Evolutionary conservation across 345 rosid species (phyloP).

Genomic region (Arabidopsis thaliana): DNA sequence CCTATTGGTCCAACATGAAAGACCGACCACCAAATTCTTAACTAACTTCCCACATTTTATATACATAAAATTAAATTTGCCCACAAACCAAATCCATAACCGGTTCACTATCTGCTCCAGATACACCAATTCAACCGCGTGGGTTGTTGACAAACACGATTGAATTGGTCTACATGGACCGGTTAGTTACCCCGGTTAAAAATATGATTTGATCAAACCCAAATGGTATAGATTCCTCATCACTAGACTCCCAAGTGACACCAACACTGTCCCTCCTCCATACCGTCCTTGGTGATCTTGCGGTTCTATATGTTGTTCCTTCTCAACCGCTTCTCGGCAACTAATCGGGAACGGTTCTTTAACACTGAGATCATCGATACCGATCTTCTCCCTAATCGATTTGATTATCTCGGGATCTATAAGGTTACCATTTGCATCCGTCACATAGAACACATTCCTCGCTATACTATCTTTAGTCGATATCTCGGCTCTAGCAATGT

Average conservation of each 20-base stretch:
- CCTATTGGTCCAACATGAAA: constrained; percentile 40
- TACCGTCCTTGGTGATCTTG: constrained; percentile 15
- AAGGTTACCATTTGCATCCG: constrained; percentile 70
- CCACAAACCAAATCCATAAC: constrained; percentile 23
- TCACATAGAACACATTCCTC: constrained; percentile 71
- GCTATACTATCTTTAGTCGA: constrained; percentile 66
- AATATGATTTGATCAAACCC: constrained; percentile 82
- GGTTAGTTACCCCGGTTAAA: constrained; percentile 44
- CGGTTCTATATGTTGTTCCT: constrained; percentile 52
- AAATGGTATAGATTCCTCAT: constrained; percentile 85
- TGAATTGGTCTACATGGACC: constrained; percentile 36
- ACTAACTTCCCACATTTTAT: constrained; percentile 36
- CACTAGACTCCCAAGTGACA: constrained; percentile 85
- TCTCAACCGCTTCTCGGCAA: constrained; percentile 52
- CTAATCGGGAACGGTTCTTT: constrained; percentile 65
- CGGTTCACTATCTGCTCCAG: constrained; percentile 23
- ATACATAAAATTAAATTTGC: constrained; percentile 20
- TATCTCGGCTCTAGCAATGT: constrained; percentile 86
- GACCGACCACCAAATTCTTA: constrained; percentile 45
- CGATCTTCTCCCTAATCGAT: constrained; percentile 72
- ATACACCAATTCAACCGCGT: constrained; percentile 40
- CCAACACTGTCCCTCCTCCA: constrained; percentile 68
- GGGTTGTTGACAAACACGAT: constrained; percentile 28
- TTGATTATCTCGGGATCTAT: constrained; percentile 68
- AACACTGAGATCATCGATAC: constrained; percentile 59